Base-by-base conservation (phyloP, 129 eudicot species). In the carrot (Daucus carota) region DNA sequence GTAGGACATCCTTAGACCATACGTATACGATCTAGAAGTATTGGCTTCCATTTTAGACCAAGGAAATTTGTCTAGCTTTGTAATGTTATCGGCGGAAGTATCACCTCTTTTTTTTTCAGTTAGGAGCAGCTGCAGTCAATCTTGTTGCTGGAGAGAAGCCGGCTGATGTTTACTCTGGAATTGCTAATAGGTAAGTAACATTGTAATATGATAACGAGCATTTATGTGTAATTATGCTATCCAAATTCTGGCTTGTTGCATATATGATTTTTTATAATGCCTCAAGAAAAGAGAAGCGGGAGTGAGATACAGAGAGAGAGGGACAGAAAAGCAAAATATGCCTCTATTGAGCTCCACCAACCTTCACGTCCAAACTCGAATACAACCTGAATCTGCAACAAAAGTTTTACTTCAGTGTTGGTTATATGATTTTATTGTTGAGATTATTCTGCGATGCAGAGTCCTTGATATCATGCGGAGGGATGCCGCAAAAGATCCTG, bases 111-210 rank as follows among this genome's bases (percentile, higher is more conserved):
- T 48, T 82, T 36, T 70, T 26, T 0, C 82, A 94, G 98, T 81
- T 91, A 50, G 97, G 97, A 87, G 98, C 97, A 57, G 90, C 83
- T 84, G 98, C 98, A 33, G 98, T 94, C 80, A 94, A 94, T 85
- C 92, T 94, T 70, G 96, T 91, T 73, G 85, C 80, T 13, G 98
- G 98, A 81, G 96, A 91, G 34, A 91, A 91, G 82, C 98, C 98
- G 68, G 97, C 93, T 1, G 96, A 90, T 89, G 98, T 94, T 75
- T 94, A 94, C 85, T 87, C 98, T 45, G 97, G 93, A 78, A 94
- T 94, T 83, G 98, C 98, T 82, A 41, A 89, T 34, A 86, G 98
- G 98, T 89, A 80, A 73, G 84, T 62, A 20, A 62, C 38, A 62
- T n/a, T 54, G 62, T 7, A 52, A 8, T 54, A 54, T 22, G 14